Evolutionary conservation across 805 yeast species (phyloP).

Genomic region (Zygoascus bituminiphila): DNA sequence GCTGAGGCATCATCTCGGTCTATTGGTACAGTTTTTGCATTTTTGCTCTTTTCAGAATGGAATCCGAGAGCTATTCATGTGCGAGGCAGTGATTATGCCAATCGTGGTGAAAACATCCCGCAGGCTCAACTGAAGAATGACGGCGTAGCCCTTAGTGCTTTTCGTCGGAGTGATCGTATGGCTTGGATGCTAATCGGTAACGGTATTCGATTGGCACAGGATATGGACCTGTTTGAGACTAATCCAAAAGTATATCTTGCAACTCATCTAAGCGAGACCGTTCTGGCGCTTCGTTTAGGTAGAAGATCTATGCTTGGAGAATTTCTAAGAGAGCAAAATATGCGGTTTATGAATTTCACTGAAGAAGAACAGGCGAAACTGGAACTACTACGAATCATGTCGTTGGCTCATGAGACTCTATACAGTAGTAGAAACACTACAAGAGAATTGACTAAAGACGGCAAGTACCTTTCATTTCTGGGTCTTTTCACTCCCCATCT

Average conservation of each 20-base stretch:
- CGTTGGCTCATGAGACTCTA: constrained; percentile 75
- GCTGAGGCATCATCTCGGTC: constrained; percentile 86
- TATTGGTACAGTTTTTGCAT: constrained; percentile 79
- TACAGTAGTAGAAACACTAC: constrained; percentile 44
- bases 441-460: constrained; percentile 26
- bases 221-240: constrained; percentile 69
- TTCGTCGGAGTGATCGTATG: constrained; percentile 81
- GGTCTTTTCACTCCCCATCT: constrained; percentile 68
- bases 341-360: constrained; percentile 43
- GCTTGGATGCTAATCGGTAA: constrained; percentile 91
- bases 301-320: constrained; percentile 70
- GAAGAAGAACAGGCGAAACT: constrained; percentile 64
- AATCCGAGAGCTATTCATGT: constrained; percentile 90
- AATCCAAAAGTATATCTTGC: constrained; percentile 71
- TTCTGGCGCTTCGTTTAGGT: constrained; percentile 73
- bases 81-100: constrained; percentile 68
- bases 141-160: constrained; percentile 59
- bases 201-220: constrained; percentile 79
- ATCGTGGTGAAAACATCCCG: constrained; percentile 10
- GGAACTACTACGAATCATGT: constrained; percentile 68
- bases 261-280: constrained; percentile 75
- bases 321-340: constrained; percentile 46
- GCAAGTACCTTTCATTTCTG: constrained; percentile 53
- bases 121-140: constrained; percentile 4
- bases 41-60: constrained; percentile 86